phyloP scores from a whole-genome alignment of 352 stramenopile genomes.

The Thalassiosira livingstoniorum region DNA sequence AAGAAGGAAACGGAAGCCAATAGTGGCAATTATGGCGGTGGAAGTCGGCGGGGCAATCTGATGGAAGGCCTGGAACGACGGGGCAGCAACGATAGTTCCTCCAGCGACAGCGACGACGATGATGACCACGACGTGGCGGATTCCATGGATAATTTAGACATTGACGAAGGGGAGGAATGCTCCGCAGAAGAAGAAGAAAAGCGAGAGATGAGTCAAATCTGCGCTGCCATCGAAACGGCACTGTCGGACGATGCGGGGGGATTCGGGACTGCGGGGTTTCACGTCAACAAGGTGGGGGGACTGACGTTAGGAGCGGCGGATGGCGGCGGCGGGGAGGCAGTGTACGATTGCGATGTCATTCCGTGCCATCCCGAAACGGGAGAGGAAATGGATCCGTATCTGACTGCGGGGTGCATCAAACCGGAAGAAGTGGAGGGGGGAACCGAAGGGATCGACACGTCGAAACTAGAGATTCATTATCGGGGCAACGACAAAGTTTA shows the following conservation, averaged over 20 bases:
- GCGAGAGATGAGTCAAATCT: constrained; percentile 15
- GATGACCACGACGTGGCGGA: too few species aligned
- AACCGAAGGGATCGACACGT: background rate
- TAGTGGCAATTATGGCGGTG: background rate
- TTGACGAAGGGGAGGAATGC: too few species aligned
- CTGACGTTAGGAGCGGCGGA: background rate
- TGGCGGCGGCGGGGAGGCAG: too few species aligned
- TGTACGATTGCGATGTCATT: constrained; percentile 8
- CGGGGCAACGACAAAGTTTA: constrained; percentile 21
- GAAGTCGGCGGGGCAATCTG: background rate
- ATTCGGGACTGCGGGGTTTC: constrained; percentile 31
- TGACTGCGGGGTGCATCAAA: background rate
- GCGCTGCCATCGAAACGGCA: constrained; percentile 2
- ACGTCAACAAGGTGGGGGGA: constrained; percentile 20
- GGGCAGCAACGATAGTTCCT: background rate
- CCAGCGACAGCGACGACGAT: background rate
- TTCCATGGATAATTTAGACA: too few species aligned
- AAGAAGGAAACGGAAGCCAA: background rate
- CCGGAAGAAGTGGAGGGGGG: background rate
- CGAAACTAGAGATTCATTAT: background rate
- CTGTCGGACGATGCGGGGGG: constrained; percentile 33
- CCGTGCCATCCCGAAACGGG: constrained; percentile 17
- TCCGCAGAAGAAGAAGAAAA: background rate
- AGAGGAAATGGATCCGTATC: background rate
- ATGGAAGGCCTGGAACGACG: background rate